A percentile compares a stretch with the other conserved stretches of the same genome.
Evolutionary conservation across 2,329 filamentous ascomycete genomes (phyloP).

Genomic region (Colletotrichum somersetense): DNA sequence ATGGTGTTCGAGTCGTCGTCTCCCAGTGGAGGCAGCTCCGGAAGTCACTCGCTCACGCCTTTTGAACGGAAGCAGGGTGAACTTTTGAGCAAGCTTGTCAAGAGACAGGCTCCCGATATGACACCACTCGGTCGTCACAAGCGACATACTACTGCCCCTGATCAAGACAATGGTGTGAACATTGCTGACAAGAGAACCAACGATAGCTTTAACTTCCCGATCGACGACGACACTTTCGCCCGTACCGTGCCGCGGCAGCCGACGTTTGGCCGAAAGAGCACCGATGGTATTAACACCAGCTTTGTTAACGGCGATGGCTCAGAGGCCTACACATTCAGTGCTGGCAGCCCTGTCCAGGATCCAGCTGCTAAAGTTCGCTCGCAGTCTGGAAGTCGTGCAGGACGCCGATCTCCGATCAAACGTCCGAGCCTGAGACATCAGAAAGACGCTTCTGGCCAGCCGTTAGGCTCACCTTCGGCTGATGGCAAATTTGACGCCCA

Average conservation of each 20-base stretch:
- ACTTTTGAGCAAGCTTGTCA: conserved; percentile 55
- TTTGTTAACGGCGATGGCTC: conserved; percentile 65
- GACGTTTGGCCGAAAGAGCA: conserved; percentile 63
- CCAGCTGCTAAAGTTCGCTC: conserved; percentile 52
- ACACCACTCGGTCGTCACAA: conserved; percentile 28
- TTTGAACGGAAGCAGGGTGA: conserved; percentile 57
- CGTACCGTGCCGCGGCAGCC: conserved; percentile 52
- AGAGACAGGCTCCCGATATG: conserved; percentile 45
- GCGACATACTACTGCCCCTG: conserved; percentile 28
- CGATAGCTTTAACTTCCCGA: conserved; percentile 65
- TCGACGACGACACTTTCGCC: conserved; percentile 58
- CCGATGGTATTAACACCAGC: conserved; percentile 72
- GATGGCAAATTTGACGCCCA: conserved; percentile 61
- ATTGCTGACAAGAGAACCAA: conserved; percentile 51
- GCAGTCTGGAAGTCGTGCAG: conserved; percentile 56
- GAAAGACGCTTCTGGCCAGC: conserved; percentile 44
- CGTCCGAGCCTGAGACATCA: conserved; percentile 45
- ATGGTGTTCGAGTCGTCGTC: conserved; percentile 28
- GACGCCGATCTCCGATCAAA: conserved; percentile 56
- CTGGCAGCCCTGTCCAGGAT: conserved; percentile 56
- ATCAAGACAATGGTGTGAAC: conserved; percentile 24
- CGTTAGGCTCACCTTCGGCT: conserved; percentile 36
- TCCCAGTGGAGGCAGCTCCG: conserved; percentile 41
- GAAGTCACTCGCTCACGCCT: conserved; percentile 47
- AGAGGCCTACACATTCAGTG: conserved; percentile 64